Conservation (phyloP, 2,329 filamentous ascomycete species). For the Pestalotiopsis sp. region DNA sequence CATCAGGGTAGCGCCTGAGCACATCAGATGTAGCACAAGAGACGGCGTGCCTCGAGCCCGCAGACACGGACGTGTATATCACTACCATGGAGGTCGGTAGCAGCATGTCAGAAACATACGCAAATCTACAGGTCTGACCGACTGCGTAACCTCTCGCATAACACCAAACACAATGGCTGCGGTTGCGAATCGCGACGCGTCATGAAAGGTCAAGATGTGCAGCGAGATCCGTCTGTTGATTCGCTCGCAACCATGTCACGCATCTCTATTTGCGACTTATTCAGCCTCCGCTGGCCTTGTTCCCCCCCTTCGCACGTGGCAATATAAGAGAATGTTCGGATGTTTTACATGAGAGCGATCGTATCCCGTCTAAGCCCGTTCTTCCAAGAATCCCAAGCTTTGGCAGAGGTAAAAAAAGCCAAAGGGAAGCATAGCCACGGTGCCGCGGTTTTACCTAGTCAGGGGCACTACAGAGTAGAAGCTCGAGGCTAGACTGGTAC, state of each 20-base stretch:
- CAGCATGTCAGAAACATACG: neutral
- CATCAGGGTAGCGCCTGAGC: neutral
- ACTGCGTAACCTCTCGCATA: neutral
- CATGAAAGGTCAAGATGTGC: neutral
- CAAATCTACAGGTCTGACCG: neutral
- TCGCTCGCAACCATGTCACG: neutral
- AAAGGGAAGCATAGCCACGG: neutral
- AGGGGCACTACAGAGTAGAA: neutral
- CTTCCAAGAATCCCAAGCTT: neutral
- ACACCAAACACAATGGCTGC: neutral
- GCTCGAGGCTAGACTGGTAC: neutral
- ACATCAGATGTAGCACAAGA: neutral
- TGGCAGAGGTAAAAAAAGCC: neutral
- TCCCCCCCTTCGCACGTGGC: neutral
- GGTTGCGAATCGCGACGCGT: neutral
- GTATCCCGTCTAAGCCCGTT: neutral
- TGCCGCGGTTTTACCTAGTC: constrained; percentile 4
- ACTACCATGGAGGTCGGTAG: neutral
- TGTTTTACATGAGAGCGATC: constrained; percentile 8
- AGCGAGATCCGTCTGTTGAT: neutral
- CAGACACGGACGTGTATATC: neutral
- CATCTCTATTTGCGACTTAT: neutral
- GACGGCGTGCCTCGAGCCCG: neutral
- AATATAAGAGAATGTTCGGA: neutral
- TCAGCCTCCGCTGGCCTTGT: neutral